Evolutionary conservation across 495 filamentous ascomycete genomes (phyloP).

Genomic region (Aspergillus saccharolyticus): DNA sequence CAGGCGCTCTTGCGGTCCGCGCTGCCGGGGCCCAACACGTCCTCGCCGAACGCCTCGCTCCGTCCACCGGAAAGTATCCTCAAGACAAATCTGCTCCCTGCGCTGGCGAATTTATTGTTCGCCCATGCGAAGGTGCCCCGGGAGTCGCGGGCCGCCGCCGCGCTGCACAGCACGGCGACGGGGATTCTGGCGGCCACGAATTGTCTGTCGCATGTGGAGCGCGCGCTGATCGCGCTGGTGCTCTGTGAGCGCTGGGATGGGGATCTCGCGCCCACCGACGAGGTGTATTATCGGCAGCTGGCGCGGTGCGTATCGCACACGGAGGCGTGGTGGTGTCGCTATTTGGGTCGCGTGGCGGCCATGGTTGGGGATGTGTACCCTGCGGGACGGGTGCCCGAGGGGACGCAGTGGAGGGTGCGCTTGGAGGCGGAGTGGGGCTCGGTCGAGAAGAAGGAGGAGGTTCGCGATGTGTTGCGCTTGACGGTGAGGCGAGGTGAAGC

Average conservation of each 20-base stretch:
- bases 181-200: slow-evolving; percentile 61
- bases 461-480: slow-evolving; percentile 25
- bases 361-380: slow-evolving; percentile 51
- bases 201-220: slow-evolving; percentile 62
- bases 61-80: slow-evolving; percentile 30
- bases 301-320: slow-evolving; percentile 35
- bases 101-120: slow-evolving; percentile 46
- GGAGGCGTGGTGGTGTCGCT: slow-evolving; percentile 54
- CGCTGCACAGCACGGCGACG: slow-evolving; percentile 63
- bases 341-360: slow-evolving; percentile 49
- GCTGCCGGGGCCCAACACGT: slow-evolving; percentile 33
- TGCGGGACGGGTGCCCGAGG: slow-evolving; percentile 37
- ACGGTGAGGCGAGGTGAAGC: slow-evolving; percentile 23
- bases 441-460: slow-evolving; percentile 21
- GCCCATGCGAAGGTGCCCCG: slow-evolving; percentile 44
- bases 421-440: slow-evolving; percentile 30
- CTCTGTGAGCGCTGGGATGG: slow-evolving; percentile 74
- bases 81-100: slow-evolving; percentile 34
- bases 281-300: slow-evolving; percentile 35
- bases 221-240: slow-evolving; percentile 63
- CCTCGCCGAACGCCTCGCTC: slow-evolving; percentile 16
- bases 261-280: slow-evolving; percentile 49
- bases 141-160: slow-evolving; percentile 54
- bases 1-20: slow-evolving; percentile 37
- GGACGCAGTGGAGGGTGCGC: slow-evolving; percentile 23